A percentile compares a stretch with the other conserved stretches of the same genome.
phyloP scores from a whole-genome alignment of 192 early-diverging fungal genomes.

The Phlyctochytrium arcticum region DNA sequence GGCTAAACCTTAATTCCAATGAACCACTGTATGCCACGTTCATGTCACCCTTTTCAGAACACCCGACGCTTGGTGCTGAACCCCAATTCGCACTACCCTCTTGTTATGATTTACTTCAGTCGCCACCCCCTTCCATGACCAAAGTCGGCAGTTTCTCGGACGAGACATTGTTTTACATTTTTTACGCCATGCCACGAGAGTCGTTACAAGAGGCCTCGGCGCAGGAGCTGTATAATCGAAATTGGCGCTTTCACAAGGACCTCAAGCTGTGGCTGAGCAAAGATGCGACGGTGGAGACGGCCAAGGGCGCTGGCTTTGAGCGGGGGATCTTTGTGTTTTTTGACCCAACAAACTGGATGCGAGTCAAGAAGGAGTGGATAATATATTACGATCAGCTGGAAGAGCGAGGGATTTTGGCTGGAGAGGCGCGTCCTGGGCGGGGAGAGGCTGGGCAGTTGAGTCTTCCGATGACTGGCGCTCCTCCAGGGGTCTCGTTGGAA shows the following conservation, averaged over 20 bases:
- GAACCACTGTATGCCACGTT: conserved; percentile 76
- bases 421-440: neutral
- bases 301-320: conserved; percentile 55
- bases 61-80: conserved; percentile 64
- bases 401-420: conserved; percentile 51
- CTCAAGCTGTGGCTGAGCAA: conserved; percentile 88
- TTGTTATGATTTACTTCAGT: conserved; percentile 59
- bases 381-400: conserved; percentile 86
- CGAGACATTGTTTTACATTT: conserved; percentile 96
- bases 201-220: conserved; percentile 88
- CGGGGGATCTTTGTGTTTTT: conserved; percentile 88
- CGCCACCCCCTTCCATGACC: conserved; percentile 57
- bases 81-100: conserved; percentile 80
- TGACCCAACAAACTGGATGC: conserved; percentile 85
- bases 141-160: conserved; percentile 74
- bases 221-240: conserved; percentile 87
- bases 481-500: neutral
- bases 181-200: conserved; percentile 95
- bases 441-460: neutral
- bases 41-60: conserved; percentile 84
- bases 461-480: neutral
- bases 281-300: conserved; percentile 43
- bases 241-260: conserved; percentile 97
- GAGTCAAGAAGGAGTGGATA: conserved; percentile 85
- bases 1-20: conserved; percentile 49